phyloP scores from a whole-genome alignment of 2,329 filamentous ascomycete species.

The Epichloe glyceriae region DNA sequence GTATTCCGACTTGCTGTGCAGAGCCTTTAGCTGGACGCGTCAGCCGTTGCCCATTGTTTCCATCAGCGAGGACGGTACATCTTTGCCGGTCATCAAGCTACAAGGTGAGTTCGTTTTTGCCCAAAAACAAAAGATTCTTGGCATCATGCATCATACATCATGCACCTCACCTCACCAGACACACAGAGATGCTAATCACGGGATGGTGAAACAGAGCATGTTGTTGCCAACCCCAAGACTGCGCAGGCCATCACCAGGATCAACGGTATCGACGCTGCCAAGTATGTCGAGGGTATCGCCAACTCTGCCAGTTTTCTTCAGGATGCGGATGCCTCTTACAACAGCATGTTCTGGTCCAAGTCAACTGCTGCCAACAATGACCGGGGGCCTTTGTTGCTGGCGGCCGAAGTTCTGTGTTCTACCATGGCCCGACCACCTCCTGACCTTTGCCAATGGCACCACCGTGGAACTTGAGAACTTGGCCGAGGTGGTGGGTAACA shows the following conservation, averaged over 20 bases:
- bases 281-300: conserved; percentile 12
- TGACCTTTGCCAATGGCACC: conserved; percentile 26
- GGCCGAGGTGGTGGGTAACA: conserved; percentile 16
- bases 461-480: conserved; percentile 17
- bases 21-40: conserved; percentile 7
- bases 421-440: conserved; percentile 21
- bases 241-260: conserved; percentile 14
- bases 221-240: conserved; percentile 9
- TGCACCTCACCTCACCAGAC: neutral
- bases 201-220: conserved; percentile 7
- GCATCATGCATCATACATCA: neutral
- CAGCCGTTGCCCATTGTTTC: conserved; percentile 24
- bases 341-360: conserved; percentile 23
- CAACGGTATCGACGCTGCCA: conserved; percentile 14
- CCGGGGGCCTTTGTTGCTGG: conserved; percentile 18
- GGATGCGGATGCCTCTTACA: conserved; percentile 21
- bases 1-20: conserved; percentile 7
- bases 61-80: conserved; percentile 19
- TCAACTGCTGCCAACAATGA: conserved; percentile 7
- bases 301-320: conserved; percentile 11
- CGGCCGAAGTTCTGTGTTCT: conserved; percentile 16
- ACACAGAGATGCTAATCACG: neutral
- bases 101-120: conserved; percentile 7
- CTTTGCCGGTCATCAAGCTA: conserved; percentile 12
- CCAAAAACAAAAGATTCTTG: neutral